Evolutionary conservation across 2,329 filamentous ascomycete species (phyloP), one percentile per base, ranked within the genome.

Genomic region (Pseudogymnoascus sp.): DNA sequence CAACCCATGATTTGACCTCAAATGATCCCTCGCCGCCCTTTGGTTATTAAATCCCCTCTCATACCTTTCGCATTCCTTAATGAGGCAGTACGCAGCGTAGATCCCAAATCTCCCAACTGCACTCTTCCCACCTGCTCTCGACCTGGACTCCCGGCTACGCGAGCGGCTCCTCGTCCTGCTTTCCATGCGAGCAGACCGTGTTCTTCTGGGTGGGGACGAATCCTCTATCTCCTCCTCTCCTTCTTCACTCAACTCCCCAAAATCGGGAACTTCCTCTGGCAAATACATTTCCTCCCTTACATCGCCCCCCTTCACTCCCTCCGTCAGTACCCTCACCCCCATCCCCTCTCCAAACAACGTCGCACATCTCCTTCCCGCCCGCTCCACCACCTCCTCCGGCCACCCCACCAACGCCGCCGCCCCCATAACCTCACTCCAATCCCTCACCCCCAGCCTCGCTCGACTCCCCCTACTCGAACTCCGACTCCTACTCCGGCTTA

Each of bases 351-450:
- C 82, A 68, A 97, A 96, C 0, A 96, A 76, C 52, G 82, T 77
- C 2, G 88, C 84, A 69, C 92, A 97, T 58, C 93, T 82, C 69
- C 86, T 80, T 1, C 88, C 82, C 0, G 91, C 83, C 31, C 89
- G 83, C 60, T 85, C 82, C 10, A 97, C 74, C 0, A 86, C 87
- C 0, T 77, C 73, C 7, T n/a, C 29, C 0, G 79, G 73, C 1
- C 88, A 77, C 0, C 89, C 90, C 1, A 83, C 83, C 59, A 95
- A 75, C 0, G 89, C 82, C 2, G 93, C 93, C 0, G 91, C 80
- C 0, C 89, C 89, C 29, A 97, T 75, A 1, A 97, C 82, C 67
- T 96, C 90, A 67, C 86, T 88, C 93, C 93, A 97, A 75, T 95
- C 89, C 21, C 89, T 82, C 10, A 76, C 12, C 73, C 78, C 71